Percentiles rank a stretch among this genome's conserved stretches.
Conservation (phyloP, 192 early-diverging fungal genomes). For the Coemansia sp. region DNA sequence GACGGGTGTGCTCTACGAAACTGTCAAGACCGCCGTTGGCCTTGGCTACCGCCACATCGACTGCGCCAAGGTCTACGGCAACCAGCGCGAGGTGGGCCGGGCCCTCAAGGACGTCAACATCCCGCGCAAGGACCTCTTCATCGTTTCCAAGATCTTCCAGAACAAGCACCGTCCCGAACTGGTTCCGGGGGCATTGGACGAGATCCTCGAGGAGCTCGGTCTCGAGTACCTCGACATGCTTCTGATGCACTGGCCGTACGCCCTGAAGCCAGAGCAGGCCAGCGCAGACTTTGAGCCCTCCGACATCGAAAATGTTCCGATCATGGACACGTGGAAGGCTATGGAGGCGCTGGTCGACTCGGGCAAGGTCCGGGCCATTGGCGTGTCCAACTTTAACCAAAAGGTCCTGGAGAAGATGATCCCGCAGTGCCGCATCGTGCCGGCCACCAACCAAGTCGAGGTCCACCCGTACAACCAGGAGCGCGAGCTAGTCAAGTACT, state of each 20-base stretch:
- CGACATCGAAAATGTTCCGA: slow-evolving; percentile 48
- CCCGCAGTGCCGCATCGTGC: slow-evolving; percentile 57
- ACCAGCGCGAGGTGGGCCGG: slow-evolving; percentile 74
- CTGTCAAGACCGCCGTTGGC: slow-evolving; percentile 58
- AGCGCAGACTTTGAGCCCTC: slow-evolving; percentile 26
- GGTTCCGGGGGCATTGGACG: slow-evolving; percentile 55
- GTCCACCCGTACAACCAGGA: slow-evolving; percentile 65
- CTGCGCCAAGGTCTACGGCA: slow-evolving; percentile 62
- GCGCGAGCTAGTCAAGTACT: slow-evolving; percentile 66
- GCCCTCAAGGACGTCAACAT: slow-evolving; percentile 58
- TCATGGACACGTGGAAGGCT: slow-evolving; percentile 70
- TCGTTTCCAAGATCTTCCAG: slow-evolving; percentile 76
- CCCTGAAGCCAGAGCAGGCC: slow-evolving; percentile 46
- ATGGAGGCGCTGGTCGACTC: slow-evolving; percentile 72
- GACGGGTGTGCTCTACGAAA: slow-evolving; percentile 49
- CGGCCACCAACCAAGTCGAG: slow-evolving; percentile 85
- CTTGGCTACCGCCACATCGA: slow-evolving; percentile 71
- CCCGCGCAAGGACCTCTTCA: slow-evolving; percentile 69
- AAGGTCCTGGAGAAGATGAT: slow-evolving; percentile 63
- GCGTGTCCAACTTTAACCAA: slow-evolving; percentile 77
- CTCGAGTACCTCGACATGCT: slow-evolving; percentile 77
- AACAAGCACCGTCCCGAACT: slow-evolving; percentile 57
- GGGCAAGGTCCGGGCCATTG: slow-evolving; percentile 72
- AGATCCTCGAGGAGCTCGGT: slow-evolving; percentile 61
- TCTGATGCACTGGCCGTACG: slow-evolving; percentile 80